Conservation (phyloP, 1,284 basidiomycete species). For the Ceratobasidium sp. region DNA sequence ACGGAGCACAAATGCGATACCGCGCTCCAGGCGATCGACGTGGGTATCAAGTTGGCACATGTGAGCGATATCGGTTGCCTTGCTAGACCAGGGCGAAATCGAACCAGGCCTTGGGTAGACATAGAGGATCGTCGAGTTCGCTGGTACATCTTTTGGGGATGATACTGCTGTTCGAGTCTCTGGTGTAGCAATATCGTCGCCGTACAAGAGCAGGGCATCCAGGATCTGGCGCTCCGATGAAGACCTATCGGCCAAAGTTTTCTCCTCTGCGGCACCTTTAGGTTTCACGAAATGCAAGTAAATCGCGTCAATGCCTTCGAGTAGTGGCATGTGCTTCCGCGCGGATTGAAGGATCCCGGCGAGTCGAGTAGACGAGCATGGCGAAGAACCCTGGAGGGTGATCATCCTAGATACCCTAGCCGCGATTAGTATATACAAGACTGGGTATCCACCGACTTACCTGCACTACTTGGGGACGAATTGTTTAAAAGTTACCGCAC, state of each 20-base stretch:
- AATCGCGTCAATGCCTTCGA: constrained; percentile 83
- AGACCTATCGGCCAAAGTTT: constrained; percentile 62
- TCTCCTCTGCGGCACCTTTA: constrained; percentile 63
- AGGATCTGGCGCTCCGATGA: constrained; percentile 71
- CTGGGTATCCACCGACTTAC: not conserved
- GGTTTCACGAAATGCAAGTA: constrained; percentile 90
- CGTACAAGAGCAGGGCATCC: constrained; percentile 86
- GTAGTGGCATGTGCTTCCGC: constrained; percentile 66
- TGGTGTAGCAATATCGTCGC: constrained; percentile 76
- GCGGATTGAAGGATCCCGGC: constrained; percentile 75
- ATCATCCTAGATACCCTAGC: constrained; percentile 55
- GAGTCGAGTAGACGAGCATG: constrained; percentile 71
- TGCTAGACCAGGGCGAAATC: constrained; percentile 96
- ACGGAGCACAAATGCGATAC: constrained; percentile 80
- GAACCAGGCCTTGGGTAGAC: constrained; percentile 85
- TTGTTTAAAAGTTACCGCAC: not conserved
- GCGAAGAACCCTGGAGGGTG: constrained; percentile 76
- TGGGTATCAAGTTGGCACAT: constrained; percentile 83
- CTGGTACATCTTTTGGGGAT: constrained; percentile 50
- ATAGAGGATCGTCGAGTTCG: constrained; percentile 69
- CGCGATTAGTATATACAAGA: not conserved
- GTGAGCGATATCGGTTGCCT: constrained; percentile 94
- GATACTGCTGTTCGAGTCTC: constrained; percentile 63
- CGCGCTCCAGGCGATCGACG: constrained; percentile 88
- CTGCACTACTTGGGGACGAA: not conserved